Evolutionary conservation across 2,329 filamentous ascomycete species (phyloP).

Genomic region (Mariannaea sp.): DNA sequence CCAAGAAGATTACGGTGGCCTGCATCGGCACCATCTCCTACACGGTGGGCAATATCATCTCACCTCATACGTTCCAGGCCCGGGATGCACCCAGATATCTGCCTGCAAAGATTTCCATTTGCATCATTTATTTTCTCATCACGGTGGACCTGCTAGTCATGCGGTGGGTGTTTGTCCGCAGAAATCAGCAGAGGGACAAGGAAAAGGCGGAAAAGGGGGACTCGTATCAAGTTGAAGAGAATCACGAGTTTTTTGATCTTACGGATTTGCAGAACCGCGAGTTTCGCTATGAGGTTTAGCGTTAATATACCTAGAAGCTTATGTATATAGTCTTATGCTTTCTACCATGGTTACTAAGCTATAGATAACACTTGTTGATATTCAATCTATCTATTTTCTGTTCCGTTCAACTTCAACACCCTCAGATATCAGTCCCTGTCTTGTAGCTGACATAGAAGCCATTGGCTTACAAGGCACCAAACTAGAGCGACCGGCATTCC

Average conservation of each 20-base stretch:
- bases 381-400: no score
- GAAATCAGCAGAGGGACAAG: conserved; percentile 22
- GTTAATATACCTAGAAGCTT: no score
- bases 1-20: conserved; percentile 30
- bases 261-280: conserved; percentile 27
- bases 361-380: no score
- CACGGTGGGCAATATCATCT: conserved; percentile 31
- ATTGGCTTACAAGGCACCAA: no score
- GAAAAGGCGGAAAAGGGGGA: conserved; percentile 13
- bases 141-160: conserved; percentile 27
- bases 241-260: conserved; percentile 29
- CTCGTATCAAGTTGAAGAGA: conserved; percentile 14
- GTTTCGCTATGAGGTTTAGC: conserved; percentile 22
- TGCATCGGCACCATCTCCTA: conserved; percentile 31
- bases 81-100: conserved; percentile 27
- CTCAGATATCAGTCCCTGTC: no score
- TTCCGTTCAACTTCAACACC: no score
- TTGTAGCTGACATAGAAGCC: no score
- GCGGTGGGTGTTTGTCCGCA: conserved; percentile 23
- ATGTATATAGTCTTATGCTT: no score
- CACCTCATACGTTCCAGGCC: conserved; percentile 29
- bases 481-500: no score
- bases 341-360: no score
- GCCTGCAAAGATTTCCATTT: conserved; percentile 29
- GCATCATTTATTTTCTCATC: conserved; percentile 30